Conservation (phyloP, 495 filamentous ascomycete genomes). For the Peziza echinospora region DNA sequence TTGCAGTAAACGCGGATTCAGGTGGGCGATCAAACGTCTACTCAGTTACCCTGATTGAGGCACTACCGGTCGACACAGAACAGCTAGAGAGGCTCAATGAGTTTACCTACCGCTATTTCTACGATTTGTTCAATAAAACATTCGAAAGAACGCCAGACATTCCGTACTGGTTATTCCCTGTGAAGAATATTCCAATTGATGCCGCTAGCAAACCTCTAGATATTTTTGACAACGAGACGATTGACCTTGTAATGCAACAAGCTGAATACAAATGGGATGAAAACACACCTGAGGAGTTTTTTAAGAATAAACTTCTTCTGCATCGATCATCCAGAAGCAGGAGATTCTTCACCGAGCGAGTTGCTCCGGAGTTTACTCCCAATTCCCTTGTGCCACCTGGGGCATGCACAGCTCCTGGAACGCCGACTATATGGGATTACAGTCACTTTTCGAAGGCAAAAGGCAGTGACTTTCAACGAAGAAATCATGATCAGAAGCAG, state of each 20-base stretch:
- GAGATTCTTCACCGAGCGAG: slow-evolving; percentile 26
- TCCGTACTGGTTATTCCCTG: slow-evolving; percentile 69
- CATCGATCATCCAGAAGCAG: slow-evolving; percentile 56
- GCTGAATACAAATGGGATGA: slow-evolving; percentile 31
- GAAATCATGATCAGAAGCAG: slow-evolving; percentile 26
- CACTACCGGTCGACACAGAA: slow-evolving; percentile 14
- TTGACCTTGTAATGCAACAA: slow-evolving; percentile 27
- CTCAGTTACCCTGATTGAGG: slow-evolving; percentile 21
- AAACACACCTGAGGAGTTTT: slow-evolving; percentile 31
- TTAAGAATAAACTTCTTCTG: slow-evolving; percentile 43
- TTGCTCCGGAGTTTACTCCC: slow-evolving; percentile 24
- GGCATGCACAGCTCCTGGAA: slow-evolving; percentile 28
- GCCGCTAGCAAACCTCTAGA: slow-evolving; percentile 12
- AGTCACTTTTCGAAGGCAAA: slow-evolving; percentile 18
- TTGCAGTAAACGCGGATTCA: slow-evolving; percentile 46
- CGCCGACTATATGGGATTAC: slow-evolving; percentile 44
- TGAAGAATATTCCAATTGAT: slow-evolving; percentile 14
- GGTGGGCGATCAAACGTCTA: slow-evolving; percentile 36
- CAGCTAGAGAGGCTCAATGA: slow-evolving; percentile 32
- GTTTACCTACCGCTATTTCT: slow-evolving; percentile 57
- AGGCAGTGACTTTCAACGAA: slow-evolving; percentile 8
- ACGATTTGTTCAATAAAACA: slow-evolving; percentile 74
- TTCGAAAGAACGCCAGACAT: slow-evolving; percentile 41
- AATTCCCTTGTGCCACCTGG: slow-evolving; percentile 33
- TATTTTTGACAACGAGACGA: slow-evolving; percentile 34